These are phyloP conservation scores for Arabis hirsuta DNA, from an alignment of 345 rosid species.

Conservation along the genomic window DNA sequence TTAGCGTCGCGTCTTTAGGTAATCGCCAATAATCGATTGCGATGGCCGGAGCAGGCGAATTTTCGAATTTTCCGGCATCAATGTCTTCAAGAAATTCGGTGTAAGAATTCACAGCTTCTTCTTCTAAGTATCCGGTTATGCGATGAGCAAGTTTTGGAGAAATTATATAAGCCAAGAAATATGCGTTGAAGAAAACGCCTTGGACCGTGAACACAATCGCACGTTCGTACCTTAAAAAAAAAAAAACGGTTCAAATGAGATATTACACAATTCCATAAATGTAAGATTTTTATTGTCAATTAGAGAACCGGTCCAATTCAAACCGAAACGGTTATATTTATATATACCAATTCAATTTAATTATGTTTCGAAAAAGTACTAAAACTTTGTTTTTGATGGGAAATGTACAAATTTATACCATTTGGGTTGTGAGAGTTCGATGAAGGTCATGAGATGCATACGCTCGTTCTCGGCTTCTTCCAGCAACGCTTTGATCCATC, in stretches of 20 bases:
- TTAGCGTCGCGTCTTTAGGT: slow-evolving; percentile 57
- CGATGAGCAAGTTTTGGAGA: slow-evolving; percentile 72
- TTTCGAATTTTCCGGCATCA: slow-evolving; percentile 58
- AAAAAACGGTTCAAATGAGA: not conserved
- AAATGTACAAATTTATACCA: slow-evolving; percentile 34
- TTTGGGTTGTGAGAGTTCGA: slow-evolving; percentile 56
- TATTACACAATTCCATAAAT: not conserved
- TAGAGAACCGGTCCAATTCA: not conserved
- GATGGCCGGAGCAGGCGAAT: slow-evolving; percentile 62
- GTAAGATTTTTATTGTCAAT: not conserved
- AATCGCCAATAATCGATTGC: slow-evolving; percentile 71
- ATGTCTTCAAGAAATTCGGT: slow-evolving; percentile 63
- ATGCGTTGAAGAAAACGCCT: slow-evolving; percentile 63
- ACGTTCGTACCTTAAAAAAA: slow-evolving; percentile 48
- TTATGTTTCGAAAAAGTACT: not conserved
- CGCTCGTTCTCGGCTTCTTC: slow-evolving; percentile 77
- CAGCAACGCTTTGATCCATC: slow-evolving; percentile 68
- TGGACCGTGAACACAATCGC: slow-evolving; percentile 63
- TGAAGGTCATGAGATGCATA: slow-evolving; percentile 73
- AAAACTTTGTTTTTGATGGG: not conserved
- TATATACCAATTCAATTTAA: too few relatives aligned
- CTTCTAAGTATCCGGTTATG: slow-evolving; percentile 64
- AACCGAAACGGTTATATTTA: not conserved
- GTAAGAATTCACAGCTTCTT: slow-evolving; percentile 65
- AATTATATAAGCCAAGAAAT: slow-evolving; percentile 52